Percentiles rank a stretch among this genome's conserved stretches.
Conservation (phyloP, 2,329 filamentous ascomycete species). For the Penicillium sp. region DNA sequence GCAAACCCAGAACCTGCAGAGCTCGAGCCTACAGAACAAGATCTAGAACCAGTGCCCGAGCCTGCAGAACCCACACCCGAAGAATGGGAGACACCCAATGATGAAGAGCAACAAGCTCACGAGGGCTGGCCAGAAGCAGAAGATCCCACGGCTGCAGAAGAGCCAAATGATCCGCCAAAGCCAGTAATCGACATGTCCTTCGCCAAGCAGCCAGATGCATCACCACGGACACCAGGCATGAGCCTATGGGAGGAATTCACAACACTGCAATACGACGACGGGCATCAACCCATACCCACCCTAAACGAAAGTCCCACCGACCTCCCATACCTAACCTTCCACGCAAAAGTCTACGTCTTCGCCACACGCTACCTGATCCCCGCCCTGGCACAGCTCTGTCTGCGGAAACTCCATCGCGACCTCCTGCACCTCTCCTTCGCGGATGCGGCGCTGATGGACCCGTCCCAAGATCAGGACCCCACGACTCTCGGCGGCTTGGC, state of each 20-base stretch:
- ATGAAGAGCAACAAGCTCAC: background rate
- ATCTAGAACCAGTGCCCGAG: constrained; percentile 4
- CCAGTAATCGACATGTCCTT: constrained; percentile 43
- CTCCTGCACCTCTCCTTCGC: constrained; percentile 38
- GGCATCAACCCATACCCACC: constrained; percentile 14
- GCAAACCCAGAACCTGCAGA: background rate
- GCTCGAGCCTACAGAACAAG: background rate
- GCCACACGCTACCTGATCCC: constrained; percentile 48
- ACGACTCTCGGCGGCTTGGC: constrained; percentile 26
- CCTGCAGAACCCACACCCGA: background rate
- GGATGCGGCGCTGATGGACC: constrained; percentile 3
- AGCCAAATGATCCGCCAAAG: constrained; percentile 13
- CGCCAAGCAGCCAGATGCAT: constrained; percentile 37
- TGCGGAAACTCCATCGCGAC: constrained; percentile 45
- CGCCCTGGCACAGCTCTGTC: constrained; percentile 44
- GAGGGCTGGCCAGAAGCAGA: constrained; percentile 6
- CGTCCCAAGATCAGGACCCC: background rate
- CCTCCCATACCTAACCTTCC: constrained; percentile 46
- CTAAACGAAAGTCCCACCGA: constrained; percentile 20
- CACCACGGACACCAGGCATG: constrained; percentile 34
- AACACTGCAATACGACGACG: constrained; percentile 39
- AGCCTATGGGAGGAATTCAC: constrained; percentile 46
- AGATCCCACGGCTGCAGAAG: background rate
- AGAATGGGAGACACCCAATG: background rate
- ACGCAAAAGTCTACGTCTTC: constrained; percentile 50